Conservation (phyloP, 2,329 filamentous ascomycete species). For the Xylariaceae sp. region DNA sequence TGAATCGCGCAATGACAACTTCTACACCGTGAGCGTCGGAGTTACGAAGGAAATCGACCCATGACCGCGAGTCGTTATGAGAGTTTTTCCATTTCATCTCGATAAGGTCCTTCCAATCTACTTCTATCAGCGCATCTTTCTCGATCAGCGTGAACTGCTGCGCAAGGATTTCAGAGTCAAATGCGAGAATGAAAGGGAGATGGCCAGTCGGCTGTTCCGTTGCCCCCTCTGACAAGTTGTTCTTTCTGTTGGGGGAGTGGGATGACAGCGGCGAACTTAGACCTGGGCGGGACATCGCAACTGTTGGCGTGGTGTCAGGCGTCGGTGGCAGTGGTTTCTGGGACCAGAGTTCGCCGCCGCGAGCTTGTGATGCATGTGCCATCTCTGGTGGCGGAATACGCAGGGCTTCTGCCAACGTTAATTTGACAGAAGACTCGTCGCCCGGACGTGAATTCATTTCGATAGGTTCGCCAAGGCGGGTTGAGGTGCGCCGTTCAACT, state of each 20-base stretch:
- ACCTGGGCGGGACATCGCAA: slow-evolving; percentile 34
- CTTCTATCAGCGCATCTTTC: slow-evolving; percentile 78
- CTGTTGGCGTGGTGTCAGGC: slow-evolving; percentile 44
- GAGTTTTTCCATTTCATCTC: slow-evolving; percentile 76
- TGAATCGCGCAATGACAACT: slow-evolving; percentile 80
- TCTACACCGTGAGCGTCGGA: slow-evolving; percentile 71
- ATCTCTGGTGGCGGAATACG: slow-evolving; percentile 37
- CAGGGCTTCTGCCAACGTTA: slow-evolving; percentile 45
- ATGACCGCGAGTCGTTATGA: slow-evolving; percentile 62
- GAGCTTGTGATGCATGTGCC: slow-evolving; percentile 34
- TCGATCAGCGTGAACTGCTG: slow-evolving; percentile 83
- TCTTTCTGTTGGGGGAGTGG: slow-evolving; percentile 34
- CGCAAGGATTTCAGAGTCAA: slow-evolving; percentile 71
- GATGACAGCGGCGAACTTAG: slow-evolving; percentile 30
- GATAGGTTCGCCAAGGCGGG: slow-evolving; percentile 11
- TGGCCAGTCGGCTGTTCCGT: slow-evolving; percentile 49
- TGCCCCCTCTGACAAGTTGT: slow-evolving; percentile 26
- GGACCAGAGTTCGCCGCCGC: slow-evolving; percentile 39
- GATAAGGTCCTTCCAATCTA: slow-evolving; percentile 83
- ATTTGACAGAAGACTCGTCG: slow-evolving; percentile 37
- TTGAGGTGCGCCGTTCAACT: slow-evolving; percentile 20
- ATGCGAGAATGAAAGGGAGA: slow-evolving; percentile 73
- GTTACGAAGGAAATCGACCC: slow-evolving; percentile 74
- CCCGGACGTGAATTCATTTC: slow-evolving; percentile 17
- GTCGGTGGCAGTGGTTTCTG: slow-evolving; percentile 45